Evolutionary conservation across 1,284 basidiomycete genomes (phyloP), one percentile per base, ranked within the genome.

Genomic region (Pascua sp.): DNA sequence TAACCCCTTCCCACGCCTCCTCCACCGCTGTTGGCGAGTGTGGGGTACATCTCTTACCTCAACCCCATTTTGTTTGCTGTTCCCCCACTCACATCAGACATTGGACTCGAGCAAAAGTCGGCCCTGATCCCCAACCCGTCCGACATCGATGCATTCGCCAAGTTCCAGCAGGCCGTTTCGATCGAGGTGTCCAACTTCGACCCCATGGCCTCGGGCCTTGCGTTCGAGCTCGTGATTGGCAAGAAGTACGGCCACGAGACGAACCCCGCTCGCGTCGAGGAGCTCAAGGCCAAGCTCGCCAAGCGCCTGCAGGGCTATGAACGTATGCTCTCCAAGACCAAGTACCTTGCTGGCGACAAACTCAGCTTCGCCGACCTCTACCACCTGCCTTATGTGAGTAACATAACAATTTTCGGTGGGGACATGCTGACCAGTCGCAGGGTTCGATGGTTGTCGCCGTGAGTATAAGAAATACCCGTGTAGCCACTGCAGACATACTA

Each of bases 291-390:
- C 0, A 64, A 55, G 0, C 70, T 84, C 10, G 66, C 75, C 5
- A 57, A 47, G 9, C 81, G 79, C 56, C 72, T 85, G 36, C 73
- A 80, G 38, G 82, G 70, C 0, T 84, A 84, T 65, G 82, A 85
- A 59, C 60, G 55, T 5, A 81, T 85, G 50, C 71, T 85, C 24
- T 66, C 74, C 49, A 84, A 82, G 69, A 79, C 81, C 53, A 81
- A 78, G 60, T 84, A 81, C 62, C 61, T 84, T n/a, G 81, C 78
- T 36, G 83, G 83, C 3, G 69, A 84, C 58, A 80, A 75, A 46
- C 38, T 83, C 13, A 82, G 82, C 7, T 72, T 85, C n/a, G 83
- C 80, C 0, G 84, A 86, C 64, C 67, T 86, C 9, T 84, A 80
- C 73, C 83, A 85, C 61, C 70, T 85, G 3, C 81, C 84, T 0